Evolutionary conservation across 2,329 filamentous ascomycete genomes (phyloP), one percentile per base, ranked within the genome.

Genomic region (Ophiostoma montium): DNA sequence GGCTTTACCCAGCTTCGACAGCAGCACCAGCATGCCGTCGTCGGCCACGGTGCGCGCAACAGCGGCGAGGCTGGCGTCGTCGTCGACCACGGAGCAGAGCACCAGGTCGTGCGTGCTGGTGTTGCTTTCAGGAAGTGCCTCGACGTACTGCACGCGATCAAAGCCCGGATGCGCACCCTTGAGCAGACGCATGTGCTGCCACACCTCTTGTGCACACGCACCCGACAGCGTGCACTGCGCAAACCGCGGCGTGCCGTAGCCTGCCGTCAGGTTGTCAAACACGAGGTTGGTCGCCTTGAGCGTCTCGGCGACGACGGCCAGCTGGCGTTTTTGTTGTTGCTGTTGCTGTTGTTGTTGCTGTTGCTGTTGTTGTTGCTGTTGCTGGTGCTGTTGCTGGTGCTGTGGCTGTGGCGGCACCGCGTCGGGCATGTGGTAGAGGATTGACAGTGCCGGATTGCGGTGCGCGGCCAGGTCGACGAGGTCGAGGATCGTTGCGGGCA

Each of bases 381-480:
- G 35, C 5, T 15, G 16, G 16, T 10, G 21, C 39, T 11, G 12
- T 44, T n/a, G n/a, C n/a, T n/a, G n/a, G n/a, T n/a, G n/a, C n/a
- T n/a, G n/a, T n/a, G n/a, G n/a, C n/a, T n/a, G n/a, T n/a, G 27
- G 32, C 5, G 15, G 23, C 5, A 21, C 11, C 18, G 11, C 30
- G 18, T 38, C 33, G 12, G 47, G 30, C 12, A 47, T 31, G n/a
- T 52, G 52, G 32, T 69, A 68, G 3, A 72, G 58, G 10, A 72
- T 58, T 0, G 62, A 57, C 1, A 70, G 50, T 0, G 53, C 61
- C 0, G 69, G 64, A 5, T 61, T 60, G 48, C 69, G 70, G 57
- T 70, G 65, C 1, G 63, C 62, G 16, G 68, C 52, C 0, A 65
- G 49, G 1, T 57, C 53, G 0, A 70, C 48, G 12, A 68, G 52